Base-by-base conservation (phyloP, 2,329 filamentous ascomycete genomes). In the Sporothrix pallida region DNA sequence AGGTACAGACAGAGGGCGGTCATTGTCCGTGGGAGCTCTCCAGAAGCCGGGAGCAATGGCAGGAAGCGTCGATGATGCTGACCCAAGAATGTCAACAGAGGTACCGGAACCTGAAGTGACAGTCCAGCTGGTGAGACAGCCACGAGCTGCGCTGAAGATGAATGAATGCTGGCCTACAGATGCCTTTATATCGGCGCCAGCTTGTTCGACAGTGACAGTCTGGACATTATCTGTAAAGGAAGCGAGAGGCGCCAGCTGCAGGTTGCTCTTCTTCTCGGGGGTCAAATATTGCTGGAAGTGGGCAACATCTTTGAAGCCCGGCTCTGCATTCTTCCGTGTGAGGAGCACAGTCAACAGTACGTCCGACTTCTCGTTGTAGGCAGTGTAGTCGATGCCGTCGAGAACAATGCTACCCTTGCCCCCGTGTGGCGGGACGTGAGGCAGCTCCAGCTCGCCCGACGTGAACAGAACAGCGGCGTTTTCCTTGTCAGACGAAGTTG, bases 21-120 rank as follows among this genome's bases (percentile, higher is more conserved):
- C 90, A 77, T 92, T 92, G 79, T 92, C 88, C 0, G 90, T 92
- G 15, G 86, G 85, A 0, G 90, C 87, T 4, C 90, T 88, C 86
- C 89, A 92, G 80, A 92, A 88, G 6, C 84, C 82, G 1, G 87
- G 84, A 9, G 80, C 77, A 17, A 85, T 79, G 26, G 83, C 84
- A 3, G 81, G 79, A 8, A 79, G 46, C 0, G 23, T 10, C 0
- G 46, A 37, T 5, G 44, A 2, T 2, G 4, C 13, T 15, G 77
- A 83, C 20, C 52, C 69, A 6, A 73, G 50, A 9, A 73, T 7
- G 7, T 50, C 46, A 10, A 63, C 17, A 9, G 26, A 17, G 10
- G 17, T 2, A n/a, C 12, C 31, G 6, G 52, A 37, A 69, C 8
- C 77, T 80, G 12, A 87, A 78, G 80, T 78, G 20, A 80, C 78